Evolutionary conservation across 345 rosid genomes (phyloP), one percentile per base, ranked within the genome.

Genomic region (Sonneratia alba): DNA sequence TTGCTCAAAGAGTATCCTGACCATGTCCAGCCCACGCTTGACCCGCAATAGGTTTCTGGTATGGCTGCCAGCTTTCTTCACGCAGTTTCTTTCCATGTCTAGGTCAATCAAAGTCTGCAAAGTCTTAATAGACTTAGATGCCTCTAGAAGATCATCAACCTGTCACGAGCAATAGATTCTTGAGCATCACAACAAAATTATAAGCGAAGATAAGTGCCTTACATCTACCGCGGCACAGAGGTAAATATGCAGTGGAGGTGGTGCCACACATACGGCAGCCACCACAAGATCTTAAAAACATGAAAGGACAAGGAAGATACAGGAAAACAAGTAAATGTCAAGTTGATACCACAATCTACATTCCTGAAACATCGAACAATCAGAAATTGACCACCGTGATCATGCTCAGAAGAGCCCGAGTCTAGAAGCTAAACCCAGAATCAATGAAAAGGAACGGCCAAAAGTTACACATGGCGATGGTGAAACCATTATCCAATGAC

Each of bases 21-120:
- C 97, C 99, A 95, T 89, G 77, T 92, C 99, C 53, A 95, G 83
- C 57, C 97, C 99, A 22, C 99, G 97, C 87, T 92, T 95, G 9
- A 95, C 97, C 78, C 92, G 85, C 88, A 90, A 73, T 38, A 95
- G 89, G 80, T 95, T 95, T 73, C 99, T 83, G 1, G 97, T 71
- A 79, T 90, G 98, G 78, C 98, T 94, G 71, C 98, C 96, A 14
- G 86, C 85, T 83, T 80, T 88, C 79, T 71, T 85, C 13, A 90
- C 91, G 78, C 79, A 69, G 56, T 88, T 82, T 10, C 73, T 81
- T 7, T 79, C 77, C 32, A 90, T 59, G 80, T 94, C 98, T 22
- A 51, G 79, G 27, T 91, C 91, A 70, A 94, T 42, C 87, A 94
- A 71, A 2, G 72, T 84, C 61, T 81, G 83, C 51, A 90, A 78